Evolutionary conservation across 1,139 yeast species (phyloP).

Genomic region (Kodamaea anthophila): DNA sequence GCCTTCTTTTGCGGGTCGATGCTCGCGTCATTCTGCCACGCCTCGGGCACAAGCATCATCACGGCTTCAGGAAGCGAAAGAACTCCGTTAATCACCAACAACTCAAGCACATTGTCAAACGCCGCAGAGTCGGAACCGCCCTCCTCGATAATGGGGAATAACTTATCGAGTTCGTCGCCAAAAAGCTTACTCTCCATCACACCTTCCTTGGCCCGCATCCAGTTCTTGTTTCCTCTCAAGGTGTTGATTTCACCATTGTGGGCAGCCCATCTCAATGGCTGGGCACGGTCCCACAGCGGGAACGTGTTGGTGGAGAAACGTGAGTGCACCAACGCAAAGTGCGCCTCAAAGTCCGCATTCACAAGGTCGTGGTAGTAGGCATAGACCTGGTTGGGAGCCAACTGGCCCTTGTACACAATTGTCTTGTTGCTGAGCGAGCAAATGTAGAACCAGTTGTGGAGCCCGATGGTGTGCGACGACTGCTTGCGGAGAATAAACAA

Average conservation of each 20-base stretch:
- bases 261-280: constrained; percentile 95
- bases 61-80: constrained; percentile 93
- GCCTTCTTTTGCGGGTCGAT: constrained; percentile 92
- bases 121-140: constrained; percentile 99
- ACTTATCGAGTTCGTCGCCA: constrained; percentile 85
- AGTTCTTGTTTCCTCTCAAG: constrained; percentile 92
- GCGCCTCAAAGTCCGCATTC: constrained; percentile 90
- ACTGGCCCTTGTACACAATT: constrained; percentile 95
- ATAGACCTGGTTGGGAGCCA: constrained; percentile 94
- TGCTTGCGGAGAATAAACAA: constrained; percentile 84
- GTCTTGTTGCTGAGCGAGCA: constrained; percentile 86
- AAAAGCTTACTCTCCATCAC: constrained; percentile 82
- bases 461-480: constrained; percentile 83
- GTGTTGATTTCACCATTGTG: constrained; percentile 99
- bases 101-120: constrained; percentile 88
- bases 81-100: constrained; percentile 86
- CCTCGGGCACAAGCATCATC: constrained; percentile 96
- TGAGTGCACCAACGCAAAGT: constrained; percentile 93
- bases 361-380: constrained; percentile 89
- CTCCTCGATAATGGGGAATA: constrained; percentile 94
- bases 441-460: constrained; percentile 96
- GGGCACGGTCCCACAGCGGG: constrained; percentile 99
- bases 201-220: constrained; percentile 99
- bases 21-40: constrained; percentile 84
- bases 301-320: constrained; percentile 97